phyloP scores from a whole-genome alignment of 176 grass and related monocot genomes.

The Elaeis guineensis region DNA sequence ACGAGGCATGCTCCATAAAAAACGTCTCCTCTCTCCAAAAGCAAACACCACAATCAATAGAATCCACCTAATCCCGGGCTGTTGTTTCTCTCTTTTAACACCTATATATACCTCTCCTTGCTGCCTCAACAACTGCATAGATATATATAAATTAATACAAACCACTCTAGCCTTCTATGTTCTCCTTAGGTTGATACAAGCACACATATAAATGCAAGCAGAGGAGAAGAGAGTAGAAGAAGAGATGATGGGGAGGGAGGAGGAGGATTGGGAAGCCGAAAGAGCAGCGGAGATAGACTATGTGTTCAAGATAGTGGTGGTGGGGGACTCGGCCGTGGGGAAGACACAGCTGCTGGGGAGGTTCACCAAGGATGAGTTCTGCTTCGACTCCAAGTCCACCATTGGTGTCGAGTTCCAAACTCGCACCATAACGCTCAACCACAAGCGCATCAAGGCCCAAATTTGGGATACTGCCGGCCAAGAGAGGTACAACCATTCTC shows the following conservation, averaged over 20 bases:
- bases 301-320: constrained; percentile 22
- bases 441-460: constrained; percentile 20
- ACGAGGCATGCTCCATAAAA: no score
- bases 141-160: no score
- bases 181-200: no score
- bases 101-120: no score
- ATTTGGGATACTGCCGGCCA: constrained; percentile 24
- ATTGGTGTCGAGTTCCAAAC: constrained; percentile 24
- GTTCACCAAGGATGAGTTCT: constrained; percentile 22
- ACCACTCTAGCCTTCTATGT: no score
- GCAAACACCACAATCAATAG: no score
- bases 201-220: no score
- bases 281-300: constrained; percentile 10
- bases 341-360: constrained; percentile 17
- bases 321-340: constrained; percentile 15
- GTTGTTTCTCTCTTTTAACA: no score
- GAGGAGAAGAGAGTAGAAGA: neutral
- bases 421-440: constrained; percentile 4
- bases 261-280: neutral
- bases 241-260: neutral
- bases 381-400: constrained; percentile 20
- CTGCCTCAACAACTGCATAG: no score
- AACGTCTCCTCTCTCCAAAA: no score
- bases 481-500: constrained; percentile 2
- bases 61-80: no score